Evolutionary conservation across 2,329 filamentous ascomycete species (phyloP).

Genomic region (Chrysosporium queenslandicum): DNA sequence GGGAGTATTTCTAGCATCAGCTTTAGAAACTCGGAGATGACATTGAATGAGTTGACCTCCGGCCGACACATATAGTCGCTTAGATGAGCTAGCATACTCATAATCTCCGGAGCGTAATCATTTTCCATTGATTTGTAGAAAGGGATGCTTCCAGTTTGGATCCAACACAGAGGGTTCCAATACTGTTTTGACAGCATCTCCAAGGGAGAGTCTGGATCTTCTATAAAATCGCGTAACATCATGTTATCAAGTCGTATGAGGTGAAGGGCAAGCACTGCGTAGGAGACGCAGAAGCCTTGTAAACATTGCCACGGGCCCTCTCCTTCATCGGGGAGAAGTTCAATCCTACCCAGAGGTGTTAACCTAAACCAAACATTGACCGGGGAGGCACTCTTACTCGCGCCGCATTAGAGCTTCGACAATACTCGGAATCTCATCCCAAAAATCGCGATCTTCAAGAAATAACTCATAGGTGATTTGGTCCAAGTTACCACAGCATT

Average conservation of each 20-base stretch:
- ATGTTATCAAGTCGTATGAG: constrained; percentile 34
- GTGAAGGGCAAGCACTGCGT: constrained; percentile 33
- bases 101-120: constrained; percentile 23
- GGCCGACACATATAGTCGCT: constrained; percentile 24
- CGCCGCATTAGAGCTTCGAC: constrained; percentile 35
- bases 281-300: constrained; percentile 36
- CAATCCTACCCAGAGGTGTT: constrained; percentile 20
- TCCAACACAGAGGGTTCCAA: constrained; percentile 28
- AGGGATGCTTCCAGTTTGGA: constrained; percentile 28
- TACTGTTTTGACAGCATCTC: constrained; percentile 30
- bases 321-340: constrained; percentile 27
- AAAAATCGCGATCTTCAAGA: constrained; percentile 36
- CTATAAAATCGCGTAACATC: constrained; percentile 24
- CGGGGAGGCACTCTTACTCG: constrained; percentile 22
- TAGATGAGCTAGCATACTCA: constrained; percentile 24
- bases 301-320: constrained; percentile 26
- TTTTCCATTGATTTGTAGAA: constrained; percentile 30
- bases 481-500: constrained; percentile 28
- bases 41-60: constrained; percentile 22
- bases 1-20: constrained; percentile 24
- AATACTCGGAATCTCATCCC: constrained; percentile 35
- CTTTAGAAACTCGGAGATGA: constrained; percentile 25
- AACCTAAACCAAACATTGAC: not conserved
- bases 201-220: constrained; percentile 23
- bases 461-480: constrained; percentile 29